Percentiles rank a stretch among this genome's conserved stretches.
These are phyloP conservation scores for Phytophthora tubulina DNA, from an alignment of 352 stramenopile genomes.

Conservation along the genomic window DNA sequence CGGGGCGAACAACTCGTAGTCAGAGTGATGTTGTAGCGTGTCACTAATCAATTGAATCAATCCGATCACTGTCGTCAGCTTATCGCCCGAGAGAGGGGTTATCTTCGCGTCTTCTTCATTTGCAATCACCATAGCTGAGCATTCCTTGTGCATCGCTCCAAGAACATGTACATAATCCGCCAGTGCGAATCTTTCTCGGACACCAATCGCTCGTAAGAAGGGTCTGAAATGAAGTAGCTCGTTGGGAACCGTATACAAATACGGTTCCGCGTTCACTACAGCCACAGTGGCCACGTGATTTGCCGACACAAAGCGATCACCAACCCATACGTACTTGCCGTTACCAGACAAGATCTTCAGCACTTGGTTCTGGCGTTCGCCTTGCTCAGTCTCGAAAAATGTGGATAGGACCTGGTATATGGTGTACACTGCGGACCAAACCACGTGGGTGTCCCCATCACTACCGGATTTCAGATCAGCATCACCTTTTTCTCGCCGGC, in stretches of 20 bases:
- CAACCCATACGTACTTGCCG: slow-evolving; percentile 70
- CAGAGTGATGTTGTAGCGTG: slow-evolving; percentile 55
- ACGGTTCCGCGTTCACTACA: slow-evolving; percentile 69
- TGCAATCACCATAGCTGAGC: slow-evolving; percentile 18
- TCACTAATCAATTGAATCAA: slow-evolving; percentile 79
- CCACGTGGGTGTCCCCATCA: slow-evolving; percentile 44
- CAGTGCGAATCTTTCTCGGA: slow-evolving; percentile 65
- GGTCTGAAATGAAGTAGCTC: slow-evolving; percentile 73
- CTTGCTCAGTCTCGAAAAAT: slow-evolving; percentile 64
- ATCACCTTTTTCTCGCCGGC: background rate
- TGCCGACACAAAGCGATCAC: slow-evolving; percentile 60
- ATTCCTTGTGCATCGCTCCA: slow-evolving; percentile 61
- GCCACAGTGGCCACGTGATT: slow-evolving; percentile 62
- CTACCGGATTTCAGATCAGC: slow-evolving; percentile 2
- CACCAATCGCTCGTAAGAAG: slow-evolving; percentile 69
- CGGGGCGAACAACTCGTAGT: slow-evolving; percentile 69
- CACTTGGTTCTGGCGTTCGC: slow-evolving; percentile 36
- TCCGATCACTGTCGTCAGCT: slow-evolving; percentile 63
- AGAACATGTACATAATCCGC: slow-evolving; percentile 72
- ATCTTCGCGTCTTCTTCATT: slow-evolving; percentile 10
- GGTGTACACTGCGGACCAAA: slow-evolving; percentile 67
- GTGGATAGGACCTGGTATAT: slow-evolving; percentile 66
- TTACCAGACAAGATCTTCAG: slow-evolving; percentile 50
- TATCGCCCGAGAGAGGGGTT: slow-evolving; percentile 50
- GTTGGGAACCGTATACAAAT: slow-evolving; percentile 68